Evolutionary conservation across 2,329 filamentous ascomycete genomes (phyloP), one percentile per base, ranked within the genome.

Genomic region (Colletotrichum sp.): DNA sequence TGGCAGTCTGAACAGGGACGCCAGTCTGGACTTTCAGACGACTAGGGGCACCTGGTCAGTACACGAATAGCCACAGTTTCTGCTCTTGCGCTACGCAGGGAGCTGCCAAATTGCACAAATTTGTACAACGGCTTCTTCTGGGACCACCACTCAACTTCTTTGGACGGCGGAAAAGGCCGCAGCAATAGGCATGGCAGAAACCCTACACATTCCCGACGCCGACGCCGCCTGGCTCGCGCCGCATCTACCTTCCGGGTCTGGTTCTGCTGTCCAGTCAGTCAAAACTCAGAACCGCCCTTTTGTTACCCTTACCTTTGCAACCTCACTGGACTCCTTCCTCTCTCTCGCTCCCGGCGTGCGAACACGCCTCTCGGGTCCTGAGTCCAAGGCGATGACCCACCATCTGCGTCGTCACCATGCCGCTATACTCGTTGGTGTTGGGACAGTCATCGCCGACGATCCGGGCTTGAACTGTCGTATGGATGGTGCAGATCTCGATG

Each of bases 381-480:
- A 93, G 78, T 95, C 95, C 48, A 98, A 98, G 84, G 91, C 94
- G 69, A 98, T 98, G 95, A 98, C 96, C 0, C 96, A 98, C 84
- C 95, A 94, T 82, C 90, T 98, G 32, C 94, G 96, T 80, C 93
- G 93, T 15, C 91, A 90, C 19, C 96, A 98, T 85, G 92, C 94
- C 77, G 95, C 95, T 52, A 98, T 98, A 79, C 89, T 98, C 28
- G 88, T 98, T 36, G 96, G 96, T 27, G 95, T 94, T 6, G 94
- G 94, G 4, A 98, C 96, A 2, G 94, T 95, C 9, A 87, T 95
- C 30, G 94, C 95, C 25, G 96, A 98, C 83, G 91, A 98, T 81
- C 96, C 96, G 4, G 93, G 92, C 4, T 87, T 98, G 69, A 98
- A 98, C 83, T 97, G 94, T 82, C 92, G 96, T 22, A 89, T 96